phyloP scores from a whole-genome alignment of 352 stramenopile species.

The Globisporangium apiculatum region DNA sequence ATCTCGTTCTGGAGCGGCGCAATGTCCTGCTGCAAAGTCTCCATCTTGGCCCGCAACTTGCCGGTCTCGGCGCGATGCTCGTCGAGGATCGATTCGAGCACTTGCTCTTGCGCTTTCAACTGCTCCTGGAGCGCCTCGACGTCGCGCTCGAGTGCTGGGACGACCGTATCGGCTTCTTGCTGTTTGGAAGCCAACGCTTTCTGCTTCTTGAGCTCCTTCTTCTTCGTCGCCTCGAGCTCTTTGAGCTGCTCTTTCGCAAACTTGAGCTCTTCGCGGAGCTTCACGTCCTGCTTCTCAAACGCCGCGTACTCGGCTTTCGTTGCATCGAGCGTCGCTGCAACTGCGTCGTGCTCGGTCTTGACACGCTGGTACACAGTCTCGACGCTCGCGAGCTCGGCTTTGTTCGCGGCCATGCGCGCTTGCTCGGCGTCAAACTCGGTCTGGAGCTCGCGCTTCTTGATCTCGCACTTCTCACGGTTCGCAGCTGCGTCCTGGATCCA shows the following conservation, averaged over 20 bases:
- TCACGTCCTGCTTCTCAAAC: conserved; percentile 97
- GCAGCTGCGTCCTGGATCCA: conserved; percentile 78
- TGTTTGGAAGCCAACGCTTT: conserved; percentile 76
- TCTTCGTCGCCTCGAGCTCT: conserved; percentile 86
- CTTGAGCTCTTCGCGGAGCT: conserved; percentile 97
- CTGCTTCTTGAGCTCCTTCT: conserved; percentile 90
- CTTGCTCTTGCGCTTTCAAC: conserved; percentile 81
- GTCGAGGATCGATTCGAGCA: conserved; percentile 81
- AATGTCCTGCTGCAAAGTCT: conserved; percentile 72
- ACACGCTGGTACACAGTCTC: conserved; percentile 74
- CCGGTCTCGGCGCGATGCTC: conserved; percentile 70
- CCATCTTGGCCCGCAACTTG: conserved; percentile 67
- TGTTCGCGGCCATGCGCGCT: conserved; percentile 74
- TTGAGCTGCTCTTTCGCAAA: conserved; percentile 91
- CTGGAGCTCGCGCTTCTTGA: conserved; percentile 55
- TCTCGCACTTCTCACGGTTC: conserved; percentile 67
- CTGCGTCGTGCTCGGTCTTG: conserved; percentile 78
- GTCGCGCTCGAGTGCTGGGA: conserved; percentile 85
- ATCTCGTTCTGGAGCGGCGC: conserved; percentile 64
- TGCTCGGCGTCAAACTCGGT: conserved; percentile 67
- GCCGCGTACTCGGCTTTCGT: conserved; percentile 91
- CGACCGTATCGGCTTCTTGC: conserved; percentile 81
- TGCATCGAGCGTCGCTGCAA: conserved; percentile 81
- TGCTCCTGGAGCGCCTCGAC: conserved; percentile 63
- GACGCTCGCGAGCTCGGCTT: conserved; percentile 74